phyloP scores from a whole-genome alignment of 805 yeast genomes.

The Kuraishia borneana region DNA sequence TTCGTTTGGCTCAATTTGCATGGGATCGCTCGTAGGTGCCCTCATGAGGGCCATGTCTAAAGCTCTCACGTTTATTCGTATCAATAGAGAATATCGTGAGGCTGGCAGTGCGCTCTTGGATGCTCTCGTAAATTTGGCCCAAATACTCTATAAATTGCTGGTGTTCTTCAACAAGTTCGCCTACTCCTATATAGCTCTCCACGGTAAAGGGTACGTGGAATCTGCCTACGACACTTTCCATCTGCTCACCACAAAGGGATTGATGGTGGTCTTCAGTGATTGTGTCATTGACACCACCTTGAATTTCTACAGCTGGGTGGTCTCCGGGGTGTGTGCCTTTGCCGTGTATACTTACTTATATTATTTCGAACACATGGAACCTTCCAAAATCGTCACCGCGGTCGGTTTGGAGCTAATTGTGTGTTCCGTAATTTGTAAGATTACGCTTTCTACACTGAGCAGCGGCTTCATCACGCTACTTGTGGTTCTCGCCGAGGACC shows the following conservation, averaged over 20 bases:
- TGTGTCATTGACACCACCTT: constrained; percentile 71
- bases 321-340: constrained; percentile 23
- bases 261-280: constrained; percentile 77
- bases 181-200: constrained; percentile 75
- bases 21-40: constrained; percentile 51
- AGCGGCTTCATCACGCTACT: constrained; percentile 73
- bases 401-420: constrained; percentile 59
- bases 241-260: constrained; percentile 65
- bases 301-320: constrained; percentile 54
- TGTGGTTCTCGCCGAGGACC: constrained; percentile 70
- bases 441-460: constrained; percentile 58
- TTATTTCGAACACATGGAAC: constrained; percentile 49
- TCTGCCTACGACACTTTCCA: constrained; percentile 80
- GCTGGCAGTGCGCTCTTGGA: constrained; percentile 9
- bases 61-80: constrained; percentile 39
- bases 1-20: constrained; percentile 10
- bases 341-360: constrained; percentile 51
- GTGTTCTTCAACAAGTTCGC: constrained; percentile 87
- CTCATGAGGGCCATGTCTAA: constrained; percentile 33
- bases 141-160: constrained; percentile 66
- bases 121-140: constrained; percentile 15
- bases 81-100: constrained; percentile 27
- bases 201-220: constrained; percentile 65
- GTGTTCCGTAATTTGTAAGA: constrained; percentile 59
- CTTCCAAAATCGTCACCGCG: constrained; percentile 57